Base-by-base conservation (phyloP, 352 stramenopile species). In the Phytophthora rubi region DNA sequence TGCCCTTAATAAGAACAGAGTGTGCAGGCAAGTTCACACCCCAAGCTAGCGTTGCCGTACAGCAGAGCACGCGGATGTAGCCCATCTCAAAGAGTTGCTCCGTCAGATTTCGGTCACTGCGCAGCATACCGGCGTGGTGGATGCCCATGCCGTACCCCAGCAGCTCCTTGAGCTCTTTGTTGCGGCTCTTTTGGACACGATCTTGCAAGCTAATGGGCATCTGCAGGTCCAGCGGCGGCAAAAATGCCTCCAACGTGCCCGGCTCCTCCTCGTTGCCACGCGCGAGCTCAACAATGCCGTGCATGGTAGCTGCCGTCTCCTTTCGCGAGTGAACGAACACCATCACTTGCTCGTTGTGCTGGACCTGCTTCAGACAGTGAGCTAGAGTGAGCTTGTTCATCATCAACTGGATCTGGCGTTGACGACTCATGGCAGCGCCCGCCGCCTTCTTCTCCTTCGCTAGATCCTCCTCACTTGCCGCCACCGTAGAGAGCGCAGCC, bases 241-340 rank as follows among this genome's bases (percentile, higher is more conserved):
- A 63, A 32, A 94, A 94, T 13, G 75, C 73, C 30, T 92, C 85
- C 0, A 93, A 48, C 6, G 79, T 79, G 6, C 70, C 76, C 0
- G 79, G 66, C 6, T 90, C 85, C 56, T 88, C 83, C 54, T 91
- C 83, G 18, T 91, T 85, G 9, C 74, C 80, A 18, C 81, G 82
- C 12, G 97, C 92, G 15, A 95, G 80, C 59, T 99, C 96, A 8
- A 97, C 80, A 8, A 99, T 85, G 6, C 91, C 93, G 39, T 86
- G 89, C 62, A 98, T 98, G 13, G 98, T 99, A 35, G 90, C 90
- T 21, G 94, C 90, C 0, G 98, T 99, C 55, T 99, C 98, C 71
- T 99, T 99, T 35, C 98, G 93, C 15, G 94, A 98, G 79, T 99
- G 98, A 7, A 99, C 98, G 85, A 99, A 99, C 8, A 99, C 96